Percentiles rank a stretch among this genome's conserved stretches.
Conservation (phyloP, 2,329 filamentous ascomycete species). For the Clarireedia homoeocarpa region DNA sequence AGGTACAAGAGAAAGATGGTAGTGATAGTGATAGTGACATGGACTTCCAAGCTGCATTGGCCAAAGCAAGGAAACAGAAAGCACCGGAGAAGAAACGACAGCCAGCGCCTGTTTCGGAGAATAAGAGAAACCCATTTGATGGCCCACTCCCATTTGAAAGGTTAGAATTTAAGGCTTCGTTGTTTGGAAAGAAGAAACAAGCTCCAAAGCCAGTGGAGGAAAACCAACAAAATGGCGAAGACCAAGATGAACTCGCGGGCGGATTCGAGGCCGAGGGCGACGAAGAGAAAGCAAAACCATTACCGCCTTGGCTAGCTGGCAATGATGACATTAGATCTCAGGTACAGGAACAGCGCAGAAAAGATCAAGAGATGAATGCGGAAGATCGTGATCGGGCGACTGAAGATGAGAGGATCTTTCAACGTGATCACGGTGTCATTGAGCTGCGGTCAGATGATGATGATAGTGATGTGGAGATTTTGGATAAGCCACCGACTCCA, state of each 20-base stretch:
- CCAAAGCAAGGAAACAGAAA: conserved; percentile 59
- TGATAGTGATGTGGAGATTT: conserved; percentile 40
- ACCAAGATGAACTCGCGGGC: conserved; percentile 29
- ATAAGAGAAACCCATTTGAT: conserved; percentile 57
- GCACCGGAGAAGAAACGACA: conserved; percentile 33
- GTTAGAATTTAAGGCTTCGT: conserved; percentile 58
- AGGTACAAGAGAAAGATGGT: conserved; percentile 26
- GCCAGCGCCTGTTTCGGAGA: conserved; percentile 35
- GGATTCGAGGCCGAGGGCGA: conserved; percentile 32
- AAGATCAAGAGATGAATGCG: conserved; percentile 54
- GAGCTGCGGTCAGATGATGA: conserved; percentile 55
- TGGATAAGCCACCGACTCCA: conserved; percentile 38
- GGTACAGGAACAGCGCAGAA: conserved; percentile 49
- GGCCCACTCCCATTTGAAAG: conserved; percentile 90
- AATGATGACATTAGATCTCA: conserved; percentile 57
- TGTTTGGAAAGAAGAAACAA: conserved; percentile 40
- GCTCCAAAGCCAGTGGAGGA: conserved; percentile 16
- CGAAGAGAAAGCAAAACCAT: conserved; percentile 36
- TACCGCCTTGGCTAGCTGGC: conserved; percentile 70
- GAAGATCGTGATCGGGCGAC: conserved; percentile 50
- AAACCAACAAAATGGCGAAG: conserved; percentile 16
- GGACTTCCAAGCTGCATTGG: conserved; percentile 69
- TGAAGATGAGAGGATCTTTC: conserved; percentile 45
- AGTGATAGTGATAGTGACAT: conserved; percentile 66
- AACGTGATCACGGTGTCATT: conserved; percentile 44